Percentiles rank a stretch among this genome's conserved stretches.
Evolutionary conservation across 192 early-diverging fungal species (phyloP).

Genomic region (Backusella parvicylindrica): DNA sequence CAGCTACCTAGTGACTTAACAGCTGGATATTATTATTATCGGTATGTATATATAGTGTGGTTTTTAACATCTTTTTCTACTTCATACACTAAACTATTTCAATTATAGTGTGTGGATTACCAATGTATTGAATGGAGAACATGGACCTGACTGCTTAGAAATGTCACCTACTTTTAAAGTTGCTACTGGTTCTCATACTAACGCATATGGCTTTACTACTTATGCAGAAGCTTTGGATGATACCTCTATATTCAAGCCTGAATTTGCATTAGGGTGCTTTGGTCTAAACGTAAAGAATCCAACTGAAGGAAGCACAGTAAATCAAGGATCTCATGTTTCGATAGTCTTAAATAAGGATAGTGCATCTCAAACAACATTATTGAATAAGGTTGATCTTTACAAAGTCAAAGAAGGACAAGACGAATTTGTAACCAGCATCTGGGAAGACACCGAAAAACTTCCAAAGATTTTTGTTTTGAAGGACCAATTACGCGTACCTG

Average conservation of each 20-base stretch:
- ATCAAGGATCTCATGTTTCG: slow-evolving; percentile 4
- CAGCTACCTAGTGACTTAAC: background rate
- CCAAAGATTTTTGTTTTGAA: slow-evolving; percentile 18
- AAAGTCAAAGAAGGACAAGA: slow-evolving; percentile 8
- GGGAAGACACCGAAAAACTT: background rate
- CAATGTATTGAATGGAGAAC: slow-evolving; percentile 19
- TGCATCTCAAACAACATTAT: slow-evolving; percentile 21
- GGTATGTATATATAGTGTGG: slow-evolving; percentile 5
- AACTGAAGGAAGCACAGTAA: slow-evolving; percentile 8
- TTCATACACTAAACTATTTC: background rate
- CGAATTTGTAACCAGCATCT: slow-evolving; percentile 8
- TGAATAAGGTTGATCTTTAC: slow-evolving; percentile 21
- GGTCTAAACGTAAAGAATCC: slow-evolving; percentile 16
- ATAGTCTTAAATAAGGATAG: slow-evolving; percentile 13
- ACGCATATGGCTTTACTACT: slow-evolving; percentile 12
- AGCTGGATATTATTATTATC: slow-evolving; percentile 24
- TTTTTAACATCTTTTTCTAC: background rate
- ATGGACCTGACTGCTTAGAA: slow-evolving; percentile 23
- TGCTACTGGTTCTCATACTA: slow-evolving; percentile 8
- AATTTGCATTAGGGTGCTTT: slow-evolving; percentile 22
- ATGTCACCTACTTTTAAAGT: slow-evolving; percentile 28
- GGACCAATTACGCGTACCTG: slow-evolving; percentile 15
- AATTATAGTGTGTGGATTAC: slow-evolving; percentile 22
- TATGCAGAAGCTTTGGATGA: slow-evolving; percentile 18
- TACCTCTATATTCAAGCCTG: slow-evolving; percentile 15